Evolutionary conservation across 73 alveolate genomes (phyloP), one percentile per base, ranked within the genome.

Genomic region (Paramecium octaurelia): DNA sequence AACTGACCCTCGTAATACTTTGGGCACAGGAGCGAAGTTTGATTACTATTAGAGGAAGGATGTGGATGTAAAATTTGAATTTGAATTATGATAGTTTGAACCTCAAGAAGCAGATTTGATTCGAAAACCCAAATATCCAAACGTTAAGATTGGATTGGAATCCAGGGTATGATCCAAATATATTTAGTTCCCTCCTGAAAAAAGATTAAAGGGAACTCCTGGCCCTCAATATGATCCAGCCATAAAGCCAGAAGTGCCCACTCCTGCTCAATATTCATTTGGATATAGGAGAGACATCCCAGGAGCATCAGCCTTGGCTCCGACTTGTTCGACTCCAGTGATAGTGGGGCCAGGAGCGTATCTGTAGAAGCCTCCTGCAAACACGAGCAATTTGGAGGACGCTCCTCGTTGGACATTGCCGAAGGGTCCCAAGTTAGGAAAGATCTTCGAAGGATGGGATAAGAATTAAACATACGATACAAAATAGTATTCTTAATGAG

Each of bases 281-380:
- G 98, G 98, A 18, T 93, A 70, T 91, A 88, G 98, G 59, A 93
- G 98, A 57, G 86, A 68, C 24, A 92, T 77, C 7, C 93, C 93
- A 43, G 96, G 96, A 0, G 90, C 94, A 18, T 92, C 95, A 4
- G 97, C 96, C 5, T 77, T 96, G 43, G 93, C 88, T 38, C 95
- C 96, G 42, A 93, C 92, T 50, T 93, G 97, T 14, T 93, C 97
- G 7, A 96, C 98, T 44, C 97, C 98, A 11, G 86, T 88, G 24
- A 64, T 70, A 44, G 98, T 96, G 29, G 98, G 98, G 8, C 98
- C 98, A 24, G 98, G 97, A 11, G 80, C 97, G 7, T 96, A 96
- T 86, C 92, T 95, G 38, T 95, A 95, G 83, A 96, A 96, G 84
- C 93, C 95, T 2, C 88, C 96, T 27, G 93, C 95, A n/a, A 93